Base-by-base conservation (phyloP, 768 basidiomycete species). In the Naganishia vishniacii region DNA sequence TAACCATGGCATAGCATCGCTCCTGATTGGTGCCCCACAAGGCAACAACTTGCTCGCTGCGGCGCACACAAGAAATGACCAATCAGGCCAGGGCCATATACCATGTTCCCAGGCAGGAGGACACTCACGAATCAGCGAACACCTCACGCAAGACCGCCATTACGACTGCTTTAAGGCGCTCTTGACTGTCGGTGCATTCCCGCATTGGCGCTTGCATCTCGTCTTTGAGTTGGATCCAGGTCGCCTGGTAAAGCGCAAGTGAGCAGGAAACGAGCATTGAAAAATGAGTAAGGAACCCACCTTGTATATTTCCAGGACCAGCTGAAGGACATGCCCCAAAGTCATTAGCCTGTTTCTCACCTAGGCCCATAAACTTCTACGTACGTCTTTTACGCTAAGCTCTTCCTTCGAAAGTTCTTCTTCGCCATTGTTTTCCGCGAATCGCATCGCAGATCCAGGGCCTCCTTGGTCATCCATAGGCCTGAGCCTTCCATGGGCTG, bases 111-210 rank as follows among this genome's bases (percentile, higher is more conserved):
- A 44, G 7, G 42, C 42, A 9, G 32, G 23, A 23, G 23, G 23
- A 2, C 20, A 56, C 37, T 23, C 26, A 56, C 53, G 20, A 40
- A 23, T 56, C 53, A 9, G 53, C 23, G 16, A 56, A 56, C 13
- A 26, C 8, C 1, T 56, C 37, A 9, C 40, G 34, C 23, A 56
- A 56, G 26, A 56, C 34, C 23, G 28, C 34, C 20, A 40, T 16
- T 15, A 56, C 37, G 20, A 56, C 20, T 23, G 53, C 53, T 23
- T 56, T 34, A 34, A 56, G 53, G 23, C 53, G 34, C 40, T 56
- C 53, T 25, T 56, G 53, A 5, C 34, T 34, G 4, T n/a, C 53
- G 31, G 53, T 40, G 15, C 53, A 41, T 25, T 41, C 53, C 32
- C 16, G 18, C 23, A 37, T 29, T 0, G 53, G 53, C 31, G 20